Evolutionary conservation across 495 filamentous ascomycete genomes (phyloP).

Genomic region (Tuber borchii): DNA sequence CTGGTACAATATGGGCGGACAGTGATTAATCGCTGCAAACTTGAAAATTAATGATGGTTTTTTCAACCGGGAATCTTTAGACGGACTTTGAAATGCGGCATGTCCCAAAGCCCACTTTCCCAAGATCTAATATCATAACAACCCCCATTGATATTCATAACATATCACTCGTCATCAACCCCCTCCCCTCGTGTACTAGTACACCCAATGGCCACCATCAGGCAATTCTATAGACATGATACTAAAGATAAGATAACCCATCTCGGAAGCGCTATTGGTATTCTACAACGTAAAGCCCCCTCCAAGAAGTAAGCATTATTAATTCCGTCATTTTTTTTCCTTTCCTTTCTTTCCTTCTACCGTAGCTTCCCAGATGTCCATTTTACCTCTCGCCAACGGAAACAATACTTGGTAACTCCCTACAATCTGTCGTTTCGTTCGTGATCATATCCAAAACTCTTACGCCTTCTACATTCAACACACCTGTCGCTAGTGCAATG

Average conservation of each 20-base stretch:
- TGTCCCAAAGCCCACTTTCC: background rate
- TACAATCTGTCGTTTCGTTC: constrained; percentile 52
- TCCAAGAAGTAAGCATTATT: background rate
- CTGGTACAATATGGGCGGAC: background rate
- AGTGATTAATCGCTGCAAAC: background rate
- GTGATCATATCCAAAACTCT: constrained; percentile 73
- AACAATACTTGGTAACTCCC: constrained; percentile 41
- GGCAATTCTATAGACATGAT: constrained; percentile 5
- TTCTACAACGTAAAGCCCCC: background rate
- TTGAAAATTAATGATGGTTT: background rate
- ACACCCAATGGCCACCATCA: background rate
- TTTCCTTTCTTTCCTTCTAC: background rate
- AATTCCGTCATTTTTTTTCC: background rate
- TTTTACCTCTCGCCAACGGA: constrained; percentile 36
- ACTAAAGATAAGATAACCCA: background rate
- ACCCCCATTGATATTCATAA: background rate
- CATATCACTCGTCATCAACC: background rate
- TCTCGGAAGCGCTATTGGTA: background rate
- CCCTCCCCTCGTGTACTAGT: background rate
- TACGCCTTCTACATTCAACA: constrained; percentile 71
- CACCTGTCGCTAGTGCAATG: constrained; percentile 65
- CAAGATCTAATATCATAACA: background rate
- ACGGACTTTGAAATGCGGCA: background rate
- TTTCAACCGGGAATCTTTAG: background rate
- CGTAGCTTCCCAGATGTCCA: background rate